Evolutionary conservation across 2,329 filamentous ascomycete genomes (phyloP).

Genomic region (Proliferodiscus dingleyae): DNA sequence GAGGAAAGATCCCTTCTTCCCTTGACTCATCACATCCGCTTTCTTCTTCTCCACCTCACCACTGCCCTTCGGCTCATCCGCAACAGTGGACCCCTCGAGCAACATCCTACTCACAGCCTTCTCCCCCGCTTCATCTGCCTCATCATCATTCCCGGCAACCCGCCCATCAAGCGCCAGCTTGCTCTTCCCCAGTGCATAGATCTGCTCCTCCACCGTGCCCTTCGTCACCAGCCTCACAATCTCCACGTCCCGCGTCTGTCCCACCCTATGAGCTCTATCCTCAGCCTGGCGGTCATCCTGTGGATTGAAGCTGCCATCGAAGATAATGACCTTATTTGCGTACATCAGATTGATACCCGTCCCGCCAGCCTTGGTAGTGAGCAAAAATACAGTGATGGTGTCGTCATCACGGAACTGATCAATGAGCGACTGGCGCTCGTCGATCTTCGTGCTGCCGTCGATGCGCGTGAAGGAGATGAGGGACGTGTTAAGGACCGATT

Average conservation of each 20-base stretch:
- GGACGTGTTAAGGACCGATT: conserved; percentile 70
- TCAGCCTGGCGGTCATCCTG: conserved; percentile 98
- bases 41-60: conserved; percentile 6
- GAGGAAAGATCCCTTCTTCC: neutral
- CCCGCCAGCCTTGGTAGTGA: conserved; percentile 92
- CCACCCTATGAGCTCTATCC: conserved; percentile 91
- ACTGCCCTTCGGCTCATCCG: conserved; percentile 7
- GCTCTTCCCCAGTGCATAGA: conserved; percentile 83
- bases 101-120: conserved; percentile 27
- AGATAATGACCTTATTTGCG: conserved; percentile 96
- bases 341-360: conserved; percentile 93
- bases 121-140: conserved; percentile 32
- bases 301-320: conserved; percentile 95
- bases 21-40: conserved; percentile 6
- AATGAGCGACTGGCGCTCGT: conserved; percentile 79
- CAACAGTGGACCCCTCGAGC: conserved; percentile 20
- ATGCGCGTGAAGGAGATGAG: conserved; percentile 77
- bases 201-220: conserved; percentile 86
- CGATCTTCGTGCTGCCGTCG: conserved; percentile 77
- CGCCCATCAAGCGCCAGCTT: conserved; percentile 85
- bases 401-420: conserved; percentile 76
- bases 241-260: conserved; percentile 86
- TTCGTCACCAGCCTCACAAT: conserved; percentile 78
- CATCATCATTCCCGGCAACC: conserved; percentile 55
- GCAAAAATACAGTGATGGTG: conserved; percentile 81